phyloP scores from a whole-genome alignment of 2,329 filamentous ascomycete species.

The Alternaria arborescens region DNA sequence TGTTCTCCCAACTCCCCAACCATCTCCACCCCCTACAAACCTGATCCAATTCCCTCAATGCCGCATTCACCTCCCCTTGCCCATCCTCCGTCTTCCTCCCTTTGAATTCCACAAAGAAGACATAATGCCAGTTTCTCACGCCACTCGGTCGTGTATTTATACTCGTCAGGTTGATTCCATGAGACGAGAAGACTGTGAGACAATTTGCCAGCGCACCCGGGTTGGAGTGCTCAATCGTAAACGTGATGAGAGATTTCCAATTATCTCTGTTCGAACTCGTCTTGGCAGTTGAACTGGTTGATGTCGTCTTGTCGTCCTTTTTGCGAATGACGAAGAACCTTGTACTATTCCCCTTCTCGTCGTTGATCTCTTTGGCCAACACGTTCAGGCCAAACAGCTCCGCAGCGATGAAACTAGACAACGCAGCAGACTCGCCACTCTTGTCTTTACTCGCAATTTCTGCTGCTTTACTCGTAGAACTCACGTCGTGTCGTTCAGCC shows the following conservation, averaged over 20 bases:
- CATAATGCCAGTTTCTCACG: slow-evolving; percentile 81
- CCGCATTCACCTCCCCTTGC: slow-evolving; percentile 66
- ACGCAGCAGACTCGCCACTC: slow-evolving; percentile 73
- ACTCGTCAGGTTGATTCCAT: slow-evolving; percentile 83
- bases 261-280: neutral
- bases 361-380: slow-evolving; percentile 75
- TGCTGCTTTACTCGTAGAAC: slow-evolving; percentile 85
- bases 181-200: slow-evolving; percentile 77
- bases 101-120: slow-evolving; percentile 93
- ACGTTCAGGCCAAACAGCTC: slow-evolving; percentile 72
- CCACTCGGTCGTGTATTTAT: slow-evolving; percentile 88
- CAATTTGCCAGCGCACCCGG: slow-evolving; percentile 86
- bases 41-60: slow-evolving; percentile 65
- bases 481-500: slow-evolving; percentile 82
- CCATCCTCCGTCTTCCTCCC: slow-evolving; percentile 62
- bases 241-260: slow-evolving; percentile 77
- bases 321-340: slow-evolving; percentile 72
- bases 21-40: slow-evolving; percentile 72
- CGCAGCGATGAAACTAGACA: slow-evolving; percentile 79
- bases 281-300: neutral
- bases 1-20: slow-evolving; percentile 70
- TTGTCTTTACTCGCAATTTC: slow-evolving; percentile 73
- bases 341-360: slow-evolving; percentile 78
- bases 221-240: slow-evolving; percentile 78
- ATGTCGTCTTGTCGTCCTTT: neutral